Base-by-base conservation (phyloP, 2,329 filamentous ascomycete genomes). In the Ophiostoma novo-ulmi region DNA sequence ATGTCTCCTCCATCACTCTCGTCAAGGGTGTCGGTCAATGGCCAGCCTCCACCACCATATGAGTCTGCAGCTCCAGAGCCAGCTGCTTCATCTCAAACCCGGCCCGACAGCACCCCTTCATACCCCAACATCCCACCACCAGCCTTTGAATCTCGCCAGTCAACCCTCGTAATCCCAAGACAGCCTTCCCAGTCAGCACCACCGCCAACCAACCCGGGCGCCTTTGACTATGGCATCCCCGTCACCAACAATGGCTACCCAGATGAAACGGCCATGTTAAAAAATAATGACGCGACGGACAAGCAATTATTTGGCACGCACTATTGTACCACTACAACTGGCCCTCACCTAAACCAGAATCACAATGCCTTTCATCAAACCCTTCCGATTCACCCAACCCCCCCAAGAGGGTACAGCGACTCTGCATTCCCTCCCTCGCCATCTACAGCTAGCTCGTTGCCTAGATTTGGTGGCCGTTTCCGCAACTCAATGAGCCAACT, bases 1-100 rank as follows among this genome's bases (percentile, higher is more conserved):
- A 58, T 58, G 52, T 58, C 52, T 58, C n/a, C n/a, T 17, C 52
- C 7, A n/a, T 8, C 48, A 58, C 52, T 58, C n/a, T 58, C 52
- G n/a, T 58, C 52, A 6, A 58, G 22, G 22, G 52, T 31, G 22
- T 31, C 52, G 14, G 5, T 58, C 22, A 26, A 26, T 22, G 52
- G 52, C 22, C 52, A 58, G 52, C n/a, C 52, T 26, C 52, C 52
- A 22, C 52, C 52, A 13, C 52, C 52, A 13, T 58, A 58, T 22
- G n/a, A 58, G 52, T n/a, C 52, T 14, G 11, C 8, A 26, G n/a
- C 52, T 14, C 13, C 52, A 13, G 22, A 58, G 7, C n/a, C 7
- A 26, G 10, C n/a, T 13, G 52, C 22, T 58, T 4, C 52, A 58
- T 58, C 52, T 58, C 8, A 14, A 7, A 58, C 11, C 52, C 22